Base-by-base conservation (phyloP, 2,329 filamentous ascomycete species). In the Colletotrichum simmondsii region DNA sequence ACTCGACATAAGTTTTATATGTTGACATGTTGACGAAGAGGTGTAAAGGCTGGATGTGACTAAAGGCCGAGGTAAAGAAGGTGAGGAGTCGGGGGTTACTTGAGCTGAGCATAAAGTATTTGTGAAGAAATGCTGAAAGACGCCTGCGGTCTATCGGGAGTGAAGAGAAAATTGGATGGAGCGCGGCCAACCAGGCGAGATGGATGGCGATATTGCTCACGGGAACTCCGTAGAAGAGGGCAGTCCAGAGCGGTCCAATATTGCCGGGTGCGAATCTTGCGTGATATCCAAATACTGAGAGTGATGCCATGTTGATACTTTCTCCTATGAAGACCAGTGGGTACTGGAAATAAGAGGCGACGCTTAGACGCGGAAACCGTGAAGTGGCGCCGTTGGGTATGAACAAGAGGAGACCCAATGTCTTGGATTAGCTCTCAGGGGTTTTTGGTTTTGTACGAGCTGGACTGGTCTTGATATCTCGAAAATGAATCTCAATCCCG, bases 21-120 rank as follows among this genome's bases (percentile, higher is more conserved):
- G 70, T 72, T 6, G 70, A 61, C 66, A 72, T 60, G 28, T 72
- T 72, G 66, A 70, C 70, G 14, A 72, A 61, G 0, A 72, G 56
- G 4, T 72, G 70, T 26, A 72, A 35, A 12, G 70, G 66, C 35
- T 70, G 70, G 19, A 65, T 70, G 54, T 72, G 70, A 24, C 70
- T 72, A 22, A 72, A 70, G 28, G 66, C 60, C 11, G 70, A 70
- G 24, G 70, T 72, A 12, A 72, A 46, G 3, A 72, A 37, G 4
- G 70, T 72, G 24, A 65, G 11, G 6, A 58, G 35, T 8, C 46
- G 66, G 42, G 62, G 66, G 22, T 22, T 22, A 35, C 60, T 56
- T 14, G 70, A 67, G 16, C 46, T 65, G n/a, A 72, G 70, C 70
- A 72, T 72, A 19, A 72, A 65, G 49, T 70, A 56, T 24, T 52